phyloP scores from a whole-genome alignment of 345 rosid species.

The Excoecaria agallocha region DNA sequence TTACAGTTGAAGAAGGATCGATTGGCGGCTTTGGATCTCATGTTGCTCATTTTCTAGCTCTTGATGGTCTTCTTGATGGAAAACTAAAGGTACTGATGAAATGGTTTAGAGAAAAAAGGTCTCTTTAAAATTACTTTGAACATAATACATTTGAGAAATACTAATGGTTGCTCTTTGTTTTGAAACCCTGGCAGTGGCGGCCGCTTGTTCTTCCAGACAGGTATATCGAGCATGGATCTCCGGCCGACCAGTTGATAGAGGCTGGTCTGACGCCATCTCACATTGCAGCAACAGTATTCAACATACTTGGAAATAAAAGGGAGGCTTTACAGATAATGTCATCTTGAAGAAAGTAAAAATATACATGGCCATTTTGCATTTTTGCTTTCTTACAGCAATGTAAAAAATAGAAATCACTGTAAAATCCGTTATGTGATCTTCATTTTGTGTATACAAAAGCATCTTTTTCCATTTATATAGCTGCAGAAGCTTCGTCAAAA shows the following conservation, averaged over 20 bases:
- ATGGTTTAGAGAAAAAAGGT: no score
- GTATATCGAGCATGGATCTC: conserved; percentile 86
- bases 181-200: conserved; percentile 62
- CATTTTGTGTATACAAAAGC: neutral
- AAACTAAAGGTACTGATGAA: conserved; percentile 58
- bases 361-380: neutral
- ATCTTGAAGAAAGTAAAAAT: conserved; percentile 4
- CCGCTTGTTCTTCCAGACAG: conserved; percentile 75
- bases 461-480: neutral
- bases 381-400: conserved; percentile 4
- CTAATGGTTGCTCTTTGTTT: neutral
- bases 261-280: conserved; percentile 91
- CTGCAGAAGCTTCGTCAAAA: neutral
- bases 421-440: neutral
- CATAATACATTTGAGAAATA: no score
- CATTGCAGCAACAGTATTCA: conserved; percentile 80
- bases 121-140: no score
- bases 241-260: conserved; percentile 56
- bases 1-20: conserved; percentile 97
- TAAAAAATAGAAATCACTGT: conserved; percentile 16
- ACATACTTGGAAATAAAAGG: conserved; percentile 55
- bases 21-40: conserved; percentile 97
- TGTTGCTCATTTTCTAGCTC: conserved; percentile 90
- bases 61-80: conserved; percentile 88
- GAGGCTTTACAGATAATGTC: conserved; percentile 63